A percentile compares a stretch with the other conserved stretches of the same genome.
Evolutionary conservation across 2,329 filamentous ascomycete genomes (phyloP).

Genomic region (Aspergillus sojae): DNA sequence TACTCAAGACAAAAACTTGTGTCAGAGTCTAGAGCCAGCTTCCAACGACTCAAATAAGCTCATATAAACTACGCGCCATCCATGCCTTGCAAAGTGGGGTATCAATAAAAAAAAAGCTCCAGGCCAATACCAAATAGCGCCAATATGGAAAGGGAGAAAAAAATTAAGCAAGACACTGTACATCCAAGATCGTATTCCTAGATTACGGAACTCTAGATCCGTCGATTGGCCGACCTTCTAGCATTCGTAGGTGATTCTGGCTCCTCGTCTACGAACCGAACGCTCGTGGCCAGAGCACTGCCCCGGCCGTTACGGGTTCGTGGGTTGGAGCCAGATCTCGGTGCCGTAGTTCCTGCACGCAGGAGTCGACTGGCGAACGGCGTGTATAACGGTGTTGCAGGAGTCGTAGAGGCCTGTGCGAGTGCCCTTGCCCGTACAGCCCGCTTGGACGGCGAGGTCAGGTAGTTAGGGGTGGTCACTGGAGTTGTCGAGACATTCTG

Average conservation of each 20-base stretch:
- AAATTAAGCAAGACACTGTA: background rate
- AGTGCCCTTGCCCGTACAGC: constrained; percentile 46
- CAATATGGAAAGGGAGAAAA: constrained; percentile 3
- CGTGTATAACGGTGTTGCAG: constrained; percentile 46
- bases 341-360: constrained; percentile 26
- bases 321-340: constrained; percentile 27
- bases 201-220: constrained; percentile 20
- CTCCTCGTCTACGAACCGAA: constrained; percentile 46
- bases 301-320: constrained; percentile 30
- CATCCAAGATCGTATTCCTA: background rate
- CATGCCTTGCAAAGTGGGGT: constrained; percentile 6
- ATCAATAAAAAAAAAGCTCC: constrained; percentile 2
- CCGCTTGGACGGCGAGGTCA: constrained; percentile 50
- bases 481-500: constrained; percentile 39
- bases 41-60: background rate
- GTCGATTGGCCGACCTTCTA: constrained; percentile 38
- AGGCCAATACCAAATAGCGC: background rate
- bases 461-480: constrained; percentile 44
- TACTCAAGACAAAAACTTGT: background rate
- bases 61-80: constrained; percentile 7
- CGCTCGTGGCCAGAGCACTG: constrained; percentile 37
- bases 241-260: constrained; percentile 45
- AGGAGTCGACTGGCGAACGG: constrained; percentile 47
- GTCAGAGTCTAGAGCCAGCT: background rate
- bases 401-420: constrained; percentile 48